These are phyloP conservation scores for Pythium aphanidermatum DNA, from an alignment of 352 stramenopile genomes.

Conservation along the genomic window DNA sequence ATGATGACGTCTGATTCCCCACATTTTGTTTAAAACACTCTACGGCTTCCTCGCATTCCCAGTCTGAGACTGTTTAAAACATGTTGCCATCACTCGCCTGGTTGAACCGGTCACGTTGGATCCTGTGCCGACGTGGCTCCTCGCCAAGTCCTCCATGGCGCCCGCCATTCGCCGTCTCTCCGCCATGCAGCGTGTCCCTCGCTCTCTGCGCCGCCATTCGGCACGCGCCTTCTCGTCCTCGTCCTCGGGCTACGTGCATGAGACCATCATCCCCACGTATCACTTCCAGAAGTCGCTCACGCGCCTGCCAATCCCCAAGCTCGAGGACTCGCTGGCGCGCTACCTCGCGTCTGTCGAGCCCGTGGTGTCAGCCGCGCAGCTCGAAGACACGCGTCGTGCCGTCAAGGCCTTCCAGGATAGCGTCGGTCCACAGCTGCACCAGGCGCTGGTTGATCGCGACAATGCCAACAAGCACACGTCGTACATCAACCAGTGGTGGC, in stretches of 20 bases:
- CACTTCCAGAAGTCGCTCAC: conserved; percentile 85
- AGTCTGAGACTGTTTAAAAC: conserved; percentile 11
- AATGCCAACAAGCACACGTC: conserved; percentile 80
- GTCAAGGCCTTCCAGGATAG: conserved; percentile 52
- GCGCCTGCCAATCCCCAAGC: conserved; percentile 82
- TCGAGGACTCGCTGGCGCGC: conserved; percentile 75
- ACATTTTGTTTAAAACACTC: too few species aligned
- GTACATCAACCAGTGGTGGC: conserved; percentile 92
- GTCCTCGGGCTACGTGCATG: conserved; percentile 61
- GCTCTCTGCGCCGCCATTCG: conserved; percentile 3
- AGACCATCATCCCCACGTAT: conserved; percentile 84
- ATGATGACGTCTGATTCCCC: too few species aligned
- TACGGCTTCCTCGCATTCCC: too few species aligned
- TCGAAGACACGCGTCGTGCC: conserved; percentile 47
- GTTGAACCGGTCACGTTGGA: conserved; percentile 29
- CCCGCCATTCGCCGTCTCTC: conserved; percentile 2
- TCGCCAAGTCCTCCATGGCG: conserved; percentile 2
- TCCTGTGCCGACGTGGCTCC: conserved; percentile 27
- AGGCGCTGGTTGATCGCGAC: conserved; percentile 69
- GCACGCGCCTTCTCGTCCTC: conserved; percentile 16
- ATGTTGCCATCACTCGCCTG: conserved; percentile 9
- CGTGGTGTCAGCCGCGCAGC: conserved; percentile 47
- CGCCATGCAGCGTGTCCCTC: conserved; percentile 25
- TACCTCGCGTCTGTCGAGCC: conserved; percentile 77
- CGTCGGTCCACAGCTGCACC: conserved; percentile 61